Evolutionary conservation across 2,329 filamentous ascomycete species (phyloP).

Genomic region (Ascochyta clinopodiicola): DNA sequence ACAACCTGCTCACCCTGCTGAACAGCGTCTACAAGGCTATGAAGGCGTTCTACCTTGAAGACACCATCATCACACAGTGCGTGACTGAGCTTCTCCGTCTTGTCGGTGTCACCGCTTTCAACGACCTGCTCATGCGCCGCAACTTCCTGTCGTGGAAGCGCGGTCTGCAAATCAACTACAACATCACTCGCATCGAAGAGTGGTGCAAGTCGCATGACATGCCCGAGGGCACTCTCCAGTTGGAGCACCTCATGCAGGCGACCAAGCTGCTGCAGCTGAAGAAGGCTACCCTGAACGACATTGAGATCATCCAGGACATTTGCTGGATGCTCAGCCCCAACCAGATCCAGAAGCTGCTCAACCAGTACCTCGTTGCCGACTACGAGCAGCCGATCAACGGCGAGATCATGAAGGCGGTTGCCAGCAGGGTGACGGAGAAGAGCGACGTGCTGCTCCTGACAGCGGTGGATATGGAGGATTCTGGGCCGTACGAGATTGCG

Average conservation of each 20-base stretch:
- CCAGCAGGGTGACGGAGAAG: constrained; percentile 96
- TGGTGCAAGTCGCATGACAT: constrained; percentile 99
- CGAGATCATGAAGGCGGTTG: constrained; percentile 99
- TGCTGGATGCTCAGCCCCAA: constrained; percentile 99
- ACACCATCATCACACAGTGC: constrained; percentile 93
- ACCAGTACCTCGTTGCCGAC: constrained; percentile 97
- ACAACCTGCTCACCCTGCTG: constrained; percentile 91
- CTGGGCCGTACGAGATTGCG: constrained; percentile 96
- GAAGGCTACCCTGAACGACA: constrained; percentile 98
- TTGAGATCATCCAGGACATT: constrained; percentile 99
- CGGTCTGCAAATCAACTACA: constrained; percentile 99
- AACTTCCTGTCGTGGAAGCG: constrained; percentile 99
- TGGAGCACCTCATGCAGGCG: constrained; percentile 99
- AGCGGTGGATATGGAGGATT: constrained; percentile 98
- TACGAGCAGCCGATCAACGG: constrained; percentile 99
- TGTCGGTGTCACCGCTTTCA: constrained; percentile 97
- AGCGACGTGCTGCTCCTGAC: constrained; percentile 92
- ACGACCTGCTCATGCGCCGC: constrained; percentile 94
- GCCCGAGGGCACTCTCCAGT: constrained; percentile 95
- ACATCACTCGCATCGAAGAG: constrained; percentile 98
- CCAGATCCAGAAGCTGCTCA: constrained; percentile 98
- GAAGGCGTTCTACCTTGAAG: constrained; percentile 98
- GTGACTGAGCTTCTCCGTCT: constrained; percentile 91
- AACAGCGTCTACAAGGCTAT: constrained; percentile 99
- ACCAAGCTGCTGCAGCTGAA: constrained; percentile 98